phyloP scores from a whole-genome alignment of 768 basidiomycete species.

The Leucosporidium creatinivorum region DNA sequence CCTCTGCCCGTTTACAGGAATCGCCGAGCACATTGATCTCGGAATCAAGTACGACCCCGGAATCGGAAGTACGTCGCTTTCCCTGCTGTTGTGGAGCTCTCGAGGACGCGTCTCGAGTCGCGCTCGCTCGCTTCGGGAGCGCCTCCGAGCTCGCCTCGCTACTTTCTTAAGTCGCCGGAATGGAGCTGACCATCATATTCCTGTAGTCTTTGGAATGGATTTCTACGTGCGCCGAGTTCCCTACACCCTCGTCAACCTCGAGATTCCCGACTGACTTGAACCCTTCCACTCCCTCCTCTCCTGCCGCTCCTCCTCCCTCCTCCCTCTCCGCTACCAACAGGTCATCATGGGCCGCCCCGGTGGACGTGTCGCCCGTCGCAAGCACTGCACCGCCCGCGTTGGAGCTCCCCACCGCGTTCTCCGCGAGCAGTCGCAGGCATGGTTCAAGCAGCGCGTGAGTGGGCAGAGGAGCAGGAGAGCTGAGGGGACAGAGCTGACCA shows the following conservation, averaged over 20 bases:
- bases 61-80: slow-evolving; percentile 53
- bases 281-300: too few relatives aligned
- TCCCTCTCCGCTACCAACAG: slow-evolving; percentile 31
- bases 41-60: slow-evolving; percentile 96
- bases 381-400: slow-evolving; percentile 75
- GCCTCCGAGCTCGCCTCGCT: background rate
- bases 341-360: slow-evolving; percentile 93
- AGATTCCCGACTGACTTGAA: too few relatives aligned
- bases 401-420: slow-evolving; percentile 83
- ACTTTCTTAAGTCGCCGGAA: slow-evolving; percentile 42
- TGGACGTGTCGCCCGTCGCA: slow-evolving; percentile 80
- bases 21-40: slow-evolving; percentile 86
- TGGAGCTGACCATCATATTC: too few relatives aligned
- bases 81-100: background rate
- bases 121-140: too few relatives aligned
- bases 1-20: slow-evolving; percentile 3
- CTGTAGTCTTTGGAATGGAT: slow-evolving; percentile 85
- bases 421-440: slow-evolving; percentile 63
- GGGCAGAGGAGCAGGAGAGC: slow-evolving; percentile 37
- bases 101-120: background rate
- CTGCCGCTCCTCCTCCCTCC: background rate
- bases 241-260: background rate
- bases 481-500: too few relatives aligned
- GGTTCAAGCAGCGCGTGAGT: slow-evolving; percentile 47
- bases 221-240: slow-evolving; percentile 56